These are phyloP conservation scores for Chernovozyma sophiae-reginae DNA, from an alignment of 1,139 yeast genomes.

Conservation along the genomic window DNA sequence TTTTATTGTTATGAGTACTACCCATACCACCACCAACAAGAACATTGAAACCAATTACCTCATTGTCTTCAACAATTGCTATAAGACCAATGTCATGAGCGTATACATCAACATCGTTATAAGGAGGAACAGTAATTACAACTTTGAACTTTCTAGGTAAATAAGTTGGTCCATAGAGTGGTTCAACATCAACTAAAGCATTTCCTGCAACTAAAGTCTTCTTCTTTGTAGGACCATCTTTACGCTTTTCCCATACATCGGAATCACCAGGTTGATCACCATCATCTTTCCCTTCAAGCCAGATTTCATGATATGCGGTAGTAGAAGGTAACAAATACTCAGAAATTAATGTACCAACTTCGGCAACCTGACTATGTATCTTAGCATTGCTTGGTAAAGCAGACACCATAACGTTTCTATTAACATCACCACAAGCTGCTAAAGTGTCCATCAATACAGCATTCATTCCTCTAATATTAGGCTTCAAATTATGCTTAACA, in stretches of 20 bases:
- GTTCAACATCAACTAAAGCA: slow-evolving; percentile 81
- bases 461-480: slow-evolving; percentile 91
- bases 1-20: slow-evolving; percentile 91
- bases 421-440: slow-evolving; percentile 98
- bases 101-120: slow-evolving; percentile 94
- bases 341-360: slow-evolving; percentile 62
- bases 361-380: slow-evolving; percentile 71
- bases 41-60: slow-evolving; percentile 73
- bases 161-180: slow-evolving; percentile 80
- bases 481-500: slow-evolving; percentile 83
- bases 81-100: slow-evolving; percentile 93
- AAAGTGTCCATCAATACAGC: slow-evolving; percentile 86
- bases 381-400: slow-evolving; percentile 84
- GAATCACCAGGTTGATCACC: slow-evolving; percentile 66
- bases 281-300: slow-evolving; percentile 87
- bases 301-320: slow-evolving; percentile 94
- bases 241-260: slow-evolving; percentile 67
- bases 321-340: slow-evolving; percentile 85
- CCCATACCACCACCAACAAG: slow-evolving; percentile 99
- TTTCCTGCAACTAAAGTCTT: slow-evolving; percentile 85
- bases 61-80: slow-evolving; percentile 72
- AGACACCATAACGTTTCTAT: slow-evolving; percentile 90
- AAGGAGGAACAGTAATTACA: slow-evolving; percentile 94
- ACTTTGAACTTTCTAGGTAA: slow-evolving; percentile 95
- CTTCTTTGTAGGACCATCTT: slow-evolving; percentile 73